Conservation (phyloP, 1,284 basidiomycete genomes). For the Wallemia mellicola region DNA sequence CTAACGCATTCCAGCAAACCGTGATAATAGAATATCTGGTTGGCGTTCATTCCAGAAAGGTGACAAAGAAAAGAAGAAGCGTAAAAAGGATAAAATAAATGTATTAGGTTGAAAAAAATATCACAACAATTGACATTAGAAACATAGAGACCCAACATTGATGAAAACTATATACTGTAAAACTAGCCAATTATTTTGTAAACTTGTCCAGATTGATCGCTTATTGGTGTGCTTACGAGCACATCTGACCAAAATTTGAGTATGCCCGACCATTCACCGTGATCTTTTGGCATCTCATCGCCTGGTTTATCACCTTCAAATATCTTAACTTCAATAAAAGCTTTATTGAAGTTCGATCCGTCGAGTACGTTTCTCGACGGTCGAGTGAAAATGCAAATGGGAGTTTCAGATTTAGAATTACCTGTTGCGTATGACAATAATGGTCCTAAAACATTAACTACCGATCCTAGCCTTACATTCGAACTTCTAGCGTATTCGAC, state of each 20-base stretch:
- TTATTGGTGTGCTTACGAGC: neutral
- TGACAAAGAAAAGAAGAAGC: constrained; percentile 26
- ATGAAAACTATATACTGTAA: neutral
- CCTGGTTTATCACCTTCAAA: neutral
- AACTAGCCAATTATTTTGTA: neutral
- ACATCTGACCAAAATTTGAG: neutral
- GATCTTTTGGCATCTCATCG: neutral
- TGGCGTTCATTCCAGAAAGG: constrained; percentile 35
- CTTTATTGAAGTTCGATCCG: neutral
- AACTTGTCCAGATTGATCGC: neutral
- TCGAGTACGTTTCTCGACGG: neutral
- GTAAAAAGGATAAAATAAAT: constrained; percentile 34
- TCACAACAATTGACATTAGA: neutral
- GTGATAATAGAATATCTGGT: constrained; percentile 47
- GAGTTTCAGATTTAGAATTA: neutral
- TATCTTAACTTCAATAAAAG: neutral
- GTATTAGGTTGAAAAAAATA: constrained; percentile 30
- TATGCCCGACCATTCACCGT: neutral
- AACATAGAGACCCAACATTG: neutral
- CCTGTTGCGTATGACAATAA: neutral
- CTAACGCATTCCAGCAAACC: constrained; percentile 21
- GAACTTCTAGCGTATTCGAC: neutral
- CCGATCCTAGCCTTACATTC: neutral
- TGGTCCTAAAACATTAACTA: neutral
- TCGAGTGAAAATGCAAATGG: neutral